Evolutionary conservation across 441 rosid genomes (phyloP).

Genomic region (Gossypium schwendimanii): DNA sequence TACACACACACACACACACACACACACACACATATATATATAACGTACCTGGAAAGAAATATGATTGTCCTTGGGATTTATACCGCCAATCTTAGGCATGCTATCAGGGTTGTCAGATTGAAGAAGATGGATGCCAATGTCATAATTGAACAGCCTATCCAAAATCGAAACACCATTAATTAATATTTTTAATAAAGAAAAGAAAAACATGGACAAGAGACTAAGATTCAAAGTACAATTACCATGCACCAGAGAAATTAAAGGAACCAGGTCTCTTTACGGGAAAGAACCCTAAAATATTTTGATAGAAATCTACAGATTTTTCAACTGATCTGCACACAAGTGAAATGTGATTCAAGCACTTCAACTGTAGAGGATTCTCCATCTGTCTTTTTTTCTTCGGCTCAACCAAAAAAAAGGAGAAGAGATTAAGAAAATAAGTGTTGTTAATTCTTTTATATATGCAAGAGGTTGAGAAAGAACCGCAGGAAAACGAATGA

Average conservation of each 20-base stretch:
- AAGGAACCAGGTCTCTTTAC: constrained; percentile 31
- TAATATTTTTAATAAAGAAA: not conserved
- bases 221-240: not conserved
- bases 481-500: not conserved
- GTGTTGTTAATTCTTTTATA: not conserved
- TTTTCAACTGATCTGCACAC: constrained; percentile 27
- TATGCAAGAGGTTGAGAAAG: not conserved
- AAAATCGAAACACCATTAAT: not conserved
- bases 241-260: constrained; percentile 39
- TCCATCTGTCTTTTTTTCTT: not conserved
- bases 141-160: constrained; percentile 32
- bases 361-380: constrained; percentile 32
- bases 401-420: not conserved
- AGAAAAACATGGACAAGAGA: not conserved
- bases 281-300: constrained; percentile 33
- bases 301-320: constrained; percentile 32
- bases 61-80: constrained; percentile 37
- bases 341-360: constrained; percentile 34
- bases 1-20: not conserved
- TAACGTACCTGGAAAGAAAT: constrained; percentile 33
- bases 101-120: constrained; percentile 25
- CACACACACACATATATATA: too few species aligned
- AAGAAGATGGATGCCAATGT: constrained; percentile 33
- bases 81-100: constrained; percentile 17
- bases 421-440: not conserved